These are phyloP conservation scores for Cercospora citrullina DNA, from an alignment of 2,329 filamentous ascomycete species.

Conservation along the genomic window DNA sequence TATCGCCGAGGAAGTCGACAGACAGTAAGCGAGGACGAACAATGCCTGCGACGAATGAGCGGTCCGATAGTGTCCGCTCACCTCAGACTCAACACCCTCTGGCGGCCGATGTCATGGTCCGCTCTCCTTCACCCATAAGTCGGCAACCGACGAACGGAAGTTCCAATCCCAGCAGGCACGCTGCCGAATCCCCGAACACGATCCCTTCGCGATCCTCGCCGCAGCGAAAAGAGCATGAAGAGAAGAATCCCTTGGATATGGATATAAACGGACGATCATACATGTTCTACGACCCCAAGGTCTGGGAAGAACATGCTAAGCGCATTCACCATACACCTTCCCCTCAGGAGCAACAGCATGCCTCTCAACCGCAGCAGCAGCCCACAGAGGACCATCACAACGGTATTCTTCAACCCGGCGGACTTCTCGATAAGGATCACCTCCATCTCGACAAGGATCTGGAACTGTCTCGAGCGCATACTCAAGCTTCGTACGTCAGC, in stretches of 20 bases:
- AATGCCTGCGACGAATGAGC: background rate
- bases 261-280: constrained; percentile 53
- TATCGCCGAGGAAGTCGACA: constrained; percentile 51
- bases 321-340: constrained; percentile 22
- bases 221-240: constrained; percentile 24
- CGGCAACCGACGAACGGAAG: constrained; percentile 2
- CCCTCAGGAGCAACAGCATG: constrained; percentile 12
- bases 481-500: constrained; percentile 50
- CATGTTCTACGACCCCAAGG: constrained; percentile 53
- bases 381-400: constrained; percentile 22
- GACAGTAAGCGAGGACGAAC: constrained; percentile 22
- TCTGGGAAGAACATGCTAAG: constrained; percentile 32
- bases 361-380: constrained; percentile 16
- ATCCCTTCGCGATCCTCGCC: constrained; percentile 8
- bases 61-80: background rate
- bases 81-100: constrained; percentile 19
- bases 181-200: background rate
- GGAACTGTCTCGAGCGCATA: constrained; percentile 38
- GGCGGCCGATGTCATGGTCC: constrained; percentile 22
- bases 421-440: background rate
- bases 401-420: background rate
- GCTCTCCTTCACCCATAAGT: constrained; percentile 23
- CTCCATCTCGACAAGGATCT: background rate
- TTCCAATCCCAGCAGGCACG: background rate
- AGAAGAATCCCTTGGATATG: constrained; percentile 38